Evolutionary conservation across 2,329 filamentous ascomycete species (phyloP).

Genomic region (Malbranchea zuffiana): DNA sequence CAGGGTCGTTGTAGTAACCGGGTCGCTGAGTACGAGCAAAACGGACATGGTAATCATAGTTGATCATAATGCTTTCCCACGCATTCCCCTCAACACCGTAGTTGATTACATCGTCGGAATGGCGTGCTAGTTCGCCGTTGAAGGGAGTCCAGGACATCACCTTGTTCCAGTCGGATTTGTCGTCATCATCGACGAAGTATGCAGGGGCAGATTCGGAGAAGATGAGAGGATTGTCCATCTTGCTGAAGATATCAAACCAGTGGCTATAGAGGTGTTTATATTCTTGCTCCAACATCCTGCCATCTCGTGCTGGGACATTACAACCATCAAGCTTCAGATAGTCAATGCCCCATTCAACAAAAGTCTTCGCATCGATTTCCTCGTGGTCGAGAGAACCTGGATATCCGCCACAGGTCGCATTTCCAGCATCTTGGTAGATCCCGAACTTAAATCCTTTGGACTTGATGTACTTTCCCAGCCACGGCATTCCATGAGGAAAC

Average conservation of each 20-base stretch:
- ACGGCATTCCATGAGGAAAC: conserved; percentile 37
- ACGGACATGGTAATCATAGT: conserved; percentile 28
- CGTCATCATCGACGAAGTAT: conserved; percentile 31
- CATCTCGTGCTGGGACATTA: conserved; percentile 23
- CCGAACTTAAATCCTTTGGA: conserved; percentile 35
- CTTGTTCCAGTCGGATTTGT: conserved; percentile 36
- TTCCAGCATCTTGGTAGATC: conserved; percentile 39
- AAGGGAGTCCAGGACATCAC: conserved; percentile 37
- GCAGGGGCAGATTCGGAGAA: conserved; percentile 40
- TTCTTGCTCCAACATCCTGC: conserved; percentile 18
- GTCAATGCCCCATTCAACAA: conserved; percentile 32
- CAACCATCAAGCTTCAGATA: conserved; percentile 43
- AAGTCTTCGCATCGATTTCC: conserved; percentile 32
- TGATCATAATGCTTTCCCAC: conserved; percentile 10
- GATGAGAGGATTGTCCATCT: conserved; percentile 29
- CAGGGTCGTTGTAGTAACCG: conserved; percentile 39
- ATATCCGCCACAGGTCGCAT: conserved; percentile 35
- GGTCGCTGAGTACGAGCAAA: conserved; percentile 37
- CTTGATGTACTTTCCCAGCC: conserved; percentile 33
- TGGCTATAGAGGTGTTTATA: conserved; percentile 27
- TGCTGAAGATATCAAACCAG: conserved; percentile 35
- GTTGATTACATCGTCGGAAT: conserved; percentile 36
- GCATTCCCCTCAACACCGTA: conserved; percentile 33
- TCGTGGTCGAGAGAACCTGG: conserved; percentile 35
- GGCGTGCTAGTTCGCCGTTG: conserved; percentile 36